Percentiles rank a stretch among this genome's conserved stretches.
phyloP scores from a whole-genome alignment of 2,329 filamentous ascomycete genomes.

The Diplodia seriata region DNA sequence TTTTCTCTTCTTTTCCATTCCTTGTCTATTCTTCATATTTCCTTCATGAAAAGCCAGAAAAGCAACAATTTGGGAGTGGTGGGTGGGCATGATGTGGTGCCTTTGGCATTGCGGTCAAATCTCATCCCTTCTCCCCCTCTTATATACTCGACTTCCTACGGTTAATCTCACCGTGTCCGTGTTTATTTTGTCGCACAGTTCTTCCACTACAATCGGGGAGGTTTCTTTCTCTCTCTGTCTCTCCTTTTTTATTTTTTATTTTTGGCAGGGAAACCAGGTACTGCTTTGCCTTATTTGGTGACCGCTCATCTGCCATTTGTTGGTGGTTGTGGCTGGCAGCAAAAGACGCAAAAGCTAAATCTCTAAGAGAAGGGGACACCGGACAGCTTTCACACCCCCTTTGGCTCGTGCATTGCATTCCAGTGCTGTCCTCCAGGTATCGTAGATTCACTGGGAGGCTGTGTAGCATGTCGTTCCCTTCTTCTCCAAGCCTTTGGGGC shows the following conservation, averaged over 20 bases:
- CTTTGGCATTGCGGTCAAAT: not conserved
- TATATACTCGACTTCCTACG: not conserved
- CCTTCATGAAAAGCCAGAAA: not conserved
- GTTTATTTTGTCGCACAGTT: conserved; percentile 9
- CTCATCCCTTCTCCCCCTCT: not conserved
- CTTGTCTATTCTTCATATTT: not conserved
- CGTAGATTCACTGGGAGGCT: not conserved
- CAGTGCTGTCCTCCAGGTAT: conserved; percentile 4
- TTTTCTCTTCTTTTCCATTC: not conserved
- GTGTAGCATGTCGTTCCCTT: not conserved
- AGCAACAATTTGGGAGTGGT: not conserved
- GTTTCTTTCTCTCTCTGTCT: not conserved
- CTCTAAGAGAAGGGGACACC: not conserved
- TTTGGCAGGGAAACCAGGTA: conserved; percentile 25
- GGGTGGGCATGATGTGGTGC: not conserved
- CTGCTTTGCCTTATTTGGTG: conserved; percentile 5
- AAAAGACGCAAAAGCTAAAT: not conserved
- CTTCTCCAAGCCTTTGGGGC: not conserved
- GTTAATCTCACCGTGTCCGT: not conserved
- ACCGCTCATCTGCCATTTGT: conserved; percentile 12
- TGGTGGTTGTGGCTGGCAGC: not conserved
- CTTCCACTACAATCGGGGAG: conserved; percentile 6
- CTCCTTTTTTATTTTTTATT: too few relatives aligned
- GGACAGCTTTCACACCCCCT: not conserved
- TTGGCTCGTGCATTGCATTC: not conserved